Evolutionary conservation across 2,329 filamentous ascomycete species (phyloP), one percentile per base, ranked within the genome.

Genomic region (Tolypocladium ovalisporum): DNA sequence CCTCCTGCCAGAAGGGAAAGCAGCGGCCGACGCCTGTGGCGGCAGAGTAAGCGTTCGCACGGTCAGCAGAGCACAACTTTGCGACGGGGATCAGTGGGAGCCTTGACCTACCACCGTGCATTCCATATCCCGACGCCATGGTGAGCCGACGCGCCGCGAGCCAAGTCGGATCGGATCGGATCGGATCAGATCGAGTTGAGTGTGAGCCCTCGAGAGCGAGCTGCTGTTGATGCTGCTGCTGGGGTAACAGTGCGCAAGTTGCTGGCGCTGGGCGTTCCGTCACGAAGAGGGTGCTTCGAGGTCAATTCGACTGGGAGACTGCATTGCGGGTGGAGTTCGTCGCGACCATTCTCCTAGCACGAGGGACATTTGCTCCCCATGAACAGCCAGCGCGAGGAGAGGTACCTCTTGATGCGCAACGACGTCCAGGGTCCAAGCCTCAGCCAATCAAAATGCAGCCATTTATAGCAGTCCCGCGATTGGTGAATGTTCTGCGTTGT

Each of bases 1-100:
- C 86, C 77, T 99, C 94, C 78, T 99, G 94, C 94, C 94, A 99
- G 84, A 97, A 99, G 71, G 92, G 90, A 80, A 96, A 97, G 85
- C 94, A 99, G 75, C 93, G 89, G 66, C 78, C 78, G 61, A 82
- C 80, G 67, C 82, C 82, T 85, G 65, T 6, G 59, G 54, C 55
- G 39, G 53, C 52, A 58, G 58, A n/a, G 59, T 54, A 37, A 29
- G 39, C 24, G 19, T 22, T 22, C 52, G 47, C 29, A 29, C 37
- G 53, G 54, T 59, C 32, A 58, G 51, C 35, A 39, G 22, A 22
- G 32, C 34, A 39, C 17, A 24, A 35, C 0, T 35, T n/a, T 35
- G 47, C 29, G 47, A 52, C 47, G 4, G 13, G 36, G n/a, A 2
- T 8, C 39, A 3, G 8, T 24, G 17, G 49, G 52, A 36, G 52